phyloP scores from a whole-genome alignment of 805 yeast genomes.

The Metschnikowia colocasiae region DNA sequence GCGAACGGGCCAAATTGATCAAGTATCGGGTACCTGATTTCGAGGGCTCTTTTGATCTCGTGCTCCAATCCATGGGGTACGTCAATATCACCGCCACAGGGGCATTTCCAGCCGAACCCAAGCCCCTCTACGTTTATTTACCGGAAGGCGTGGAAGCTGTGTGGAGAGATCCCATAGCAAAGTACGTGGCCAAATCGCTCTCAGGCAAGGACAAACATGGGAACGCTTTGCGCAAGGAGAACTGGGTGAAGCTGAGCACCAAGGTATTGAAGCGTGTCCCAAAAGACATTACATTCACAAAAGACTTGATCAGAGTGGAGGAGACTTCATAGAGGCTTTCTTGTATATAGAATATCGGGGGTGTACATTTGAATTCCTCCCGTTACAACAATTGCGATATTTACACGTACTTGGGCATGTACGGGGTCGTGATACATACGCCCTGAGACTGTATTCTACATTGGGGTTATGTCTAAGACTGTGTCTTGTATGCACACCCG shows the following conservation, averaged over 20 bases:
- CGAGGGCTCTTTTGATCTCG: constrained; percentile 61
- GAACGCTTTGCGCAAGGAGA: constrained; percentile 21
- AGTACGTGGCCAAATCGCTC: constrained; percentile 36
- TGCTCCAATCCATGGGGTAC: constrained; percentile 62
- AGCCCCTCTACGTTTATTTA: constrained; percentile 41
- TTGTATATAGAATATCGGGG: too few species aligned
- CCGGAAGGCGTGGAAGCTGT: constrained; percentile 54
- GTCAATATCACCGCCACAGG: constrained; percentile 62
- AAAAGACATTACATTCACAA: constrained; percentile 6
- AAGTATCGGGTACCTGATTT: constrained; percentile 65
- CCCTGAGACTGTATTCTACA: too few species aligned
- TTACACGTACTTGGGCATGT: too few species aligned
- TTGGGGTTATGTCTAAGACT: too few species aligned
- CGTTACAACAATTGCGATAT: too few species aligned
- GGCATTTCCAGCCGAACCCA: constrained; percentile 19
- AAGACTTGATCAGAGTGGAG: background rate
- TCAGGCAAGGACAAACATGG: constrained; percentile 28
- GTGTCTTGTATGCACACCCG: too few species aligned
- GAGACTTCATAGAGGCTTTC: background rate
- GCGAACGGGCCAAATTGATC: constrained; percentile 8
- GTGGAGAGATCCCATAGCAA: constrained; percentile 50
- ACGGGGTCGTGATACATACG: too few species aligned
- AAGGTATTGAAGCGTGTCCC: constrained; percentile 21
- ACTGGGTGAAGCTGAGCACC: constrained; percentile 18
- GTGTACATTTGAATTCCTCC: too few species aligned